Conservation (phyloP, 176 grass and related monocot species). For the Aegilops tauschii region DNA sequence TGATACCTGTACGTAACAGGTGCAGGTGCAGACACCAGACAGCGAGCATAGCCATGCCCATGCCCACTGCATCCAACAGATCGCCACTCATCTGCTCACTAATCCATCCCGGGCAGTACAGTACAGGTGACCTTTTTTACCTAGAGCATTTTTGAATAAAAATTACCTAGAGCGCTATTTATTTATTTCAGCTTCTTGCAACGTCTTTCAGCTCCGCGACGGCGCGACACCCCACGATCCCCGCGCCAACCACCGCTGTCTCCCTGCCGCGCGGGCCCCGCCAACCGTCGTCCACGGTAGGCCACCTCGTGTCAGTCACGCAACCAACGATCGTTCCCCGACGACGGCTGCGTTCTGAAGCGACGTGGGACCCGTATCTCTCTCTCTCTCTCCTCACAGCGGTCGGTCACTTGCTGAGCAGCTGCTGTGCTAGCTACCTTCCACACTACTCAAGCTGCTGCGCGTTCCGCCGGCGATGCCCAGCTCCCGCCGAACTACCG, state of each 20-base stretch:
- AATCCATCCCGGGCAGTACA: no score
- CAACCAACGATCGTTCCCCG: background rate
- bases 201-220: background rate
- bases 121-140: no score
- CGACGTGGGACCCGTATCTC: conserved; percentile 36
- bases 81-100: no score
- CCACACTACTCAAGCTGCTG: conserved; percentile 32
- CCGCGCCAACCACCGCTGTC: background rate
- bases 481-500: conserved; percentile 27
- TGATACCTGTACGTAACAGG: no score
- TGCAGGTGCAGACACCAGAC: no score
- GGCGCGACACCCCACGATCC: conserved; percentile 14
- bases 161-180: no score
- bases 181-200: no score
- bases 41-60: no score
- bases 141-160: no score
- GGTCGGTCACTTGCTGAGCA: background rate
- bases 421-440: conserved; percentile 18
- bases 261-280: background rate
- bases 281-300: rapidly evolving
- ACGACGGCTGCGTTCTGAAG: conserved; percentile 32
- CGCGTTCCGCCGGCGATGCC: background rate
- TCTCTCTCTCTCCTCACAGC: conserved; percentile 12
- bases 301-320: background rate
- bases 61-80: no score